Evolutionary conservation across 2,329 filamentous ascomycete genomes (phyloP).

Genomic region (Coniochaeta hoffmannii): DNA sequence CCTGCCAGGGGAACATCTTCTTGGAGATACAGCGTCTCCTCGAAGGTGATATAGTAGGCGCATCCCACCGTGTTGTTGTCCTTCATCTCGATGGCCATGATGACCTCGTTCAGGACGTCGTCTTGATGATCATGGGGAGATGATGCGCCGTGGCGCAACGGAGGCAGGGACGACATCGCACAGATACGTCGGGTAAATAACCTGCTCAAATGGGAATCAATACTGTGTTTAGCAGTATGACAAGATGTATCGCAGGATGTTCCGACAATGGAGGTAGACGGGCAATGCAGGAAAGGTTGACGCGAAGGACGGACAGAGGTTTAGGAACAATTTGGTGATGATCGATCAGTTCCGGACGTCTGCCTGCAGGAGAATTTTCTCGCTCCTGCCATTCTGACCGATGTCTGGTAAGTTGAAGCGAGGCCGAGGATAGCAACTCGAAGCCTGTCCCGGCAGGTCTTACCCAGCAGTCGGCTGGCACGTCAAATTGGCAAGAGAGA

Average conservation of each 20-base stretch:
- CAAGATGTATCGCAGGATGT: no score
- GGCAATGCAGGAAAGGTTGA: neutral
- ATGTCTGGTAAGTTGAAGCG: neutral
- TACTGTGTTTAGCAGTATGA: no score
- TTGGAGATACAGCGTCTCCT: conserved; percentile 66
- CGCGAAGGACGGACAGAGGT: neutral
- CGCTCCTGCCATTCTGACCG: neutral
- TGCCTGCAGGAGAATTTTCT: neutral
- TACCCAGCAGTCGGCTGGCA: no score
- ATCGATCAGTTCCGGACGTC: neutral
- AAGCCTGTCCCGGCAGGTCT: no score
- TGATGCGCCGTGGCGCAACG: neutral
- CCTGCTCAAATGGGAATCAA: no score
- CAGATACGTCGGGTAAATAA: no score
- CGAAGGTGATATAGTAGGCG: conserved; percentile 67
- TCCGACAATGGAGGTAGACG: no score
- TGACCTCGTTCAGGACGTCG: conserved; percentile 51
- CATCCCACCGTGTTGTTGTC: conserved; percentile 70
- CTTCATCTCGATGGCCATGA: conserved; percentile 74
- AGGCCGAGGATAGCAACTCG: no score
- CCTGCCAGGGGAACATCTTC: conserved; percentile 66
- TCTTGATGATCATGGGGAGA: conserved; percentile 9
- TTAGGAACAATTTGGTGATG: neutral
- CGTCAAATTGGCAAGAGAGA: no score
- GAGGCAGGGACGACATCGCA: neutral